Conservation (phyloP, 2,329 filamentous ascomycete genomes). For the Penicillium sp. region DNA sequence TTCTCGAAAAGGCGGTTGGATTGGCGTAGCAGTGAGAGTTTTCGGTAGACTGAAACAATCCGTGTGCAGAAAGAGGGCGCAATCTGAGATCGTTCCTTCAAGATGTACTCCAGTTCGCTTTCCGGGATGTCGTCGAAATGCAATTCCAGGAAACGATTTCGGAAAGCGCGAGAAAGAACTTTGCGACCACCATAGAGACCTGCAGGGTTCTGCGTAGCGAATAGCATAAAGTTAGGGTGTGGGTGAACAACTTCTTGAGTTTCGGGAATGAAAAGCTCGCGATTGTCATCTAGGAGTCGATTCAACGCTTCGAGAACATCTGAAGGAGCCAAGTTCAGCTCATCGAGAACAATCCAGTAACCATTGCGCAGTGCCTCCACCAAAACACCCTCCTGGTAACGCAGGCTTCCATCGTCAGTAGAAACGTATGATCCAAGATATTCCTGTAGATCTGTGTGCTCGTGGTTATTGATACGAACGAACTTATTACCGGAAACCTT, state of each 20-base stretch:
- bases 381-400: slow-evolving; percentile 89
- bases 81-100: slow-evolving; percentile 84
- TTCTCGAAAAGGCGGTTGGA: slow-evolving; percentile 92
- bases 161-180: slow-evolving; percentile 86
- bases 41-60: slow-evolving; percentile 92
- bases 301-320: slow-evolving; percentile 97
- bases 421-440: slow-evolving; percentile 95
- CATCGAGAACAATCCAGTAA: slow-evolving; percentile 97
- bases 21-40: slow-evolving; percentile 85
- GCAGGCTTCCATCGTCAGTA: slow-evolving; percentile 76
- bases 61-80: slow-evolving; percentile 87
- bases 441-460: slow-evolving; percentile 97
- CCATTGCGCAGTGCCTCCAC: slow-evolving; percentile 90
- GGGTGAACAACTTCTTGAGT: slow-evolving; percentile 92
- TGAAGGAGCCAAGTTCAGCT: slow-evolving; percentile 93
- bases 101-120: slow-evolving; percentile 85
- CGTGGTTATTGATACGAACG: slow-evolving; percentile 98
- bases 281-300: slow-evolving; percentile 90
- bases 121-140: slow-evolving; percentile 99
- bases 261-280: slow-evolving; percentile 92
- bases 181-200: slow-evolving; percentile 95
- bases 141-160: slow-evolving; percentile 93
- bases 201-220: slow-evolving; percentile 95
- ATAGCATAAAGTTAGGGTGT: slow-evolving; percentile 94
- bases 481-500: slow-evolving; percentile 96